Evolutionary conservation across 1,139 yeast species (phyloP).

Genomic region (Lodderomyces oxycetoniae): DNA sequence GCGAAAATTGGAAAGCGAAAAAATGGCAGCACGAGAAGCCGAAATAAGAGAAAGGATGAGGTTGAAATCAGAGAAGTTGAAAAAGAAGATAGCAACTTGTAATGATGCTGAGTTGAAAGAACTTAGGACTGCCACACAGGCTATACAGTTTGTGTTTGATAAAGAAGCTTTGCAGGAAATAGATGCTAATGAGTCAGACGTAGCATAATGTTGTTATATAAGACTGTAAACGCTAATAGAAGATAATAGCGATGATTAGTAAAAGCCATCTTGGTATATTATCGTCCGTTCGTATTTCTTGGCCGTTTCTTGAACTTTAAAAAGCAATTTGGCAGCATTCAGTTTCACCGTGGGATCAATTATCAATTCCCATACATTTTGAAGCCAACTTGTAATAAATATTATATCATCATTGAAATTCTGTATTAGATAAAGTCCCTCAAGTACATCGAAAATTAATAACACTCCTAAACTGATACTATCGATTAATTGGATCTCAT

Average conservation of each 20-base stretch:
- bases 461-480: slow-evolving; percentile 45
- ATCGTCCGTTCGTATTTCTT: slow-evolving; percentile 14
- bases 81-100: neutral
- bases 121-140: slow-evolving; percentile 2
- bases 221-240: too few relatives aligned
- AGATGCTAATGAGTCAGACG: neutral
- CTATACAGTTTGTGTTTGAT: neutral
- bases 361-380: slow-evolving; percentile 40
- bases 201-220: neutral
- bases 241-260: neutral
- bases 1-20: neutral
- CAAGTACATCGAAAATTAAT: slow-evolving; percentile 43
- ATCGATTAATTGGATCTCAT: slow-evolving; percentile 37
- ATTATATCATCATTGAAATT: slow-evolving; percentile 27
- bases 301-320: slow-evolving; percentile 30
- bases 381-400: slow-evolving; percentile 38
- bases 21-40: neutral
- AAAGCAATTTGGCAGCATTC: slow-evolving; percentile 48
- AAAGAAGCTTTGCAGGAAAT: neutral
- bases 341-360: slow-evolving; percentile 44
- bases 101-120: slow-evolving; percentile 5
- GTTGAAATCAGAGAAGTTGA: neutral
- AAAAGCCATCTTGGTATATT: slow-evolving; percentile 14
- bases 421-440: slow-evolving; percentile 30
- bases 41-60: neutral